Percentiles rank a stretch among this genome's conserved stretches.
Evolutionary conservation across 139 green algal genomes (phyloP).

Genomic region (Eudorina sp.): DNA sequence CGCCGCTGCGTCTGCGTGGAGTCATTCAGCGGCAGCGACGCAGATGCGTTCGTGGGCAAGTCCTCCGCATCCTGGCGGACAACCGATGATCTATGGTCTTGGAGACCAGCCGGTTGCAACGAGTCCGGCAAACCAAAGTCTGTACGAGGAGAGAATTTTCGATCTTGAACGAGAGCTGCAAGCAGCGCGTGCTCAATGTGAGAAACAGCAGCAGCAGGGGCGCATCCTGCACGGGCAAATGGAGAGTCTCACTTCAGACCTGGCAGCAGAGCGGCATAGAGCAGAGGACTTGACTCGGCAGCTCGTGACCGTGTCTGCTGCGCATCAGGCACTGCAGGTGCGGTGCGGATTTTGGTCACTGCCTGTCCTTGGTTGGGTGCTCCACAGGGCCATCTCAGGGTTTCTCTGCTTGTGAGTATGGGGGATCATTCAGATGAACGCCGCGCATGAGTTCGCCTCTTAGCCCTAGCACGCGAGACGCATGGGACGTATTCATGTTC

Average conservation of each 20-base stretch:
- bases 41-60: not conserved
- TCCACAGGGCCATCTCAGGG: no score
- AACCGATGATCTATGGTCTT: not conserved
- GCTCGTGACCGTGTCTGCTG: not conserved
- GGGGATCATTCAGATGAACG: no score
- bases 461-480: no score
- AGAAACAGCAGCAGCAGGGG: not conserved
- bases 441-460: no score
- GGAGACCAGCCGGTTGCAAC: not conserved
- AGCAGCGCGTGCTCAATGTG: not conserved
- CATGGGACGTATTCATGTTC: no score
- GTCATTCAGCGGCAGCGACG: not conserved
- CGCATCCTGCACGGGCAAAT: not conserved
- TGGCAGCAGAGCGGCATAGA: not conserved
- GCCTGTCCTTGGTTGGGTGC: no score
- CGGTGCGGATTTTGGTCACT: no score
- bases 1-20: not conserved
- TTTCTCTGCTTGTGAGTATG: no score
- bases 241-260: not conserved
- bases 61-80: not conserved
- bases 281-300: not conserved
- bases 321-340: conserved; percentile 25
- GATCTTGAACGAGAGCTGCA: conserved; percentile 14
- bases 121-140: not conserved
- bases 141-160: not conserved